Percentiles rank a stretch among this genome's conserved stretches.
Evolutionary conservation across 257 asterid species (phyloP).

Genomic region (Capsicum pubescens): DNA sequence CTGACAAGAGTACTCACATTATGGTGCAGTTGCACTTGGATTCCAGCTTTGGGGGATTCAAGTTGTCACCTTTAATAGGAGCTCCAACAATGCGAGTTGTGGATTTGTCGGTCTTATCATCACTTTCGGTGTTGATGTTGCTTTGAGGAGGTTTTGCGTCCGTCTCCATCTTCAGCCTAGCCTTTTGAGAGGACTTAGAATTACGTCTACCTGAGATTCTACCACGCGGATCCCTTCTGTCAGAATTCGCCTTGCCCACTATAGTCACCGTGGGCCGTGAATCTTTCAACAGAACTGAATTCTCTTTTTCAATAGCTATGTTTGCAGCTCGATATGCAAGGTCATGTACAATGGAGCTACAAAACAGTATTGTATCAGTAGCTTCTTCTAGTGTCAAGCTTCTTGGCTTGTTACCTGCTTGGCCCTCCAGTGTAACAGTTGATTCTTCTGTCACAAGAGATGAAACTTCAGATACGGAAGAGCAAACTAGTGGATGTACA

Average conservation of each 20-base stretch:
- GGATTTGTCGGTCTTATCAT: constrained; percentile 43
- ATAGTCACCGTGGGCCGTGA: constrained; percentile 53
- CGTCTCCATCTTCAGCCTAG: constrained; percentile 56
- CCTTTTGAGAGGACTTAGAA: constrained; percentile 66
- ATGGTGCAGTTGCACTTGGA: constrained; percentile 94
- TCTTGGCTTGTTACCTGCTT: constrained; percentile 48
- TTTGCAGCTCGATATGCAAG: constrained; percentile 85
- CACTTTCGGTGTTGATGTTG: constrained; percentile 39
- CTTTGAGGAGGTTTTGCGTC: constrained; percentile 52
- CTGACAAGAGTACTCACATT: constrained; percentile 53
- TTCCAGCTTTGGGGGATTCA: constrained; percentile 83
- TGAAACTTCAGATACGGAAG: constrained; percentile 16
- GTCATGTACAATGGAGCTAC: constrained; percentile 92
- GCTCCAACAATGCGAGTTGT: constrained; percentile 54
- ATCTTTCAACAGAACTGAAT: constrained; percentile 45
- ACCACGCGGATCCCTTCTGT: constrained; percentile 55
- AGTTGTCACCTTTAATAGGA: constrained; percentile 55
- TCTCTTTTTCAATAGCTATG: constrained; percentile 70
- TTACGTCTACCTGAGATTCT: constrained; percentile 57
- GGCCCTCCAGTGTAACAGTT: constrained; percentile 55
- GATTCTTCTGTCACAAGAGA: constrained; percentile 65
- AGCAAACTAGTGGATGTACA: not conserved
- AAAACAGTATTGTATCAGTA: constrained; percentile 89
- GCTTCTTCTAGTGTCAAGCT: constrained; percentile 95
- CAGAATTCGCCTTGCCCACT: constrained; percentile 55